phyloP scores from a whole-genome alignment of 2,329 filamentous ascomycete species.

The Penicillium sp. region DNA sequence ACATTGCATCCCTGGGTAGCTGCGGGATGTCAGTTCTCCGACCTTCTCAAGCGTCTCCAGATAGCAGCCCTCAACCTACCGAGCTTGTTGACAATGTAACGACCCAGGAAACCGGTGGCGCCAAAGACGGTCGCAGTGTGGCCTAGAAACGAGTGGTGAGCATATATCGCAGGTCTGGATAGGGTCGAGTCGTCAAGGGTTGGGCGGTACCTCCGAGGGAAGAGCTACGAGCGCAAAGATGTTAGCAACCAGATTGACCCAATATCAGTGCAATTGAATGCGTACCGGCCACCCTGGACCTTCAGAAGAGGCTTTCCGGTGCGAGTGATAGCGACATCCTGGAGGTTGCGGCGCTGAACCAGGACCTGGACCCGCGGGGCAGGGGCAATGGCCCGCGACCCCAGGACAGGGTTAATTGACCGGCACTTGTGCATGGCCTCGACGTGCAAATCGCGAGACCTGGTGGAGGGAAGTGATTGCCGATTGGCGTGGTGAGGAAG shows the following conservation, averaged over 20 bases:
- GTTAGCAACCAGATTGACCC: conserved; percentile 24
- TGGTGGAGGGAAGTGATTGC: conserved; percentile 27
- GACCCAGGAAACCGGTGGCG: conserved; percentile 90
- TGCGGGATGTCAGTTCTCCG: conserved; percentile 46
- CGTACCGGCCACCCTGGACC: conserved; percentile 84
- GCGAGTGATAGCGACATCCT: conserved; percentile 89
- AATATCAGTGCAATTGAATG: conserved; percentile 22
- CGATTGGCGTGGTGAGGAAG: conserved; percentile 26
- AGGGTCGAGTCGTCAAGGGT: conserved; percentile 20
- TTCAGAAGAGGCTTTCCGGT: conserved; percentile 95
- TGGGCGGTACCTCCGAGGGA: conserved; percentile 73
- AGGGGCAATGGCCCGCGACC: conserved; percentile 40
- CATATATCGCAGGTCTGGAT: conserved; percentile 20
- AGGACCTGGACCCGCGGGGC: conserved; percentile 42
- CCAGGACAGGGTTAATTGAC: conserved; percentile 45
- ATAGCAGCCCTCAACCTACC: conserved; percentile 53
- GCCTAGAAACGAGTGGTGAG: conserved; percentile 56
- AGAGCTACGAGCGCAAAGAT: conserved; percentile 57
- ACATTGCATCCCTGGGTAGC: conserved; percentile 93
- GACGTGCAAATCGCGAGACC: conserved; percentile 31
- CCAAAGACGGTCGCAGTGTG: conserved; percentile 98
- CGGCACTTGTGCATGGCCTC: conserved; percentile 50
- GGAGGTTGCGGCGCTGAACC: conserved; percentile 55
- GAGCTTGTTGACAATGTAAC: conserved; percentile 96
- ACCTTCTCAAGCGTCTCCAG: conserved; percentile 2